phyloP scores from a whole-genome alignment of 805 yeast species.

The Candida maris region DNA sequence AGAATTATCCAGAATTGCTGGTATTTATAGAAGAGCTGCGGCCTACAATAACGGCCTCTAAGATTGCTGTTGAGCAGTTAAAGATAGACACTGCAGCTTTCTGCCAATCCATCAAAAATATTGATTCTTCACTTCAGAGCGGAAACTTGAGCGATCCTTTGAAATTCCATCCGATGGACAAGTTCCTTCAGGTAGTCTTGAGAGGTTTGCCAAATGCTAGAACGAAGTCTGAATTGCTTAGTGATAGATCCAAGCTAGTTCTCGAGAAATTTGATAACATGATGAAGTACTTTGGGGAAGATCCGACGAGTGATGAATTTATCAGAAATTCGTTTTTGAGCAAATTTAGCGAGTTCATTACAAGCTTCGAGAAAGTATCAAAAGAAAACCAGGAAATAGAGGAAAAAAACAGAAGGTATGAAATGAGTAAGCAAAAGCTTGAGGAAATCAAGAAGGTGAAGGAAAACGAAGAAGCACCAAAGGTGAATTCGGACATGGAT shows the following conservation, averaged over 20 bases:
- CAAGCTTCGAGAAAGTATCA: conserved; percentile 76
- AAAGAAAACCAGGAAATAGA: conserved; percentile 76
- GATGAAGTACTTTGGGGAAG: conserved; percentile 91
- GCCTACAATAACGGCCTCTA: conserved; percentile 57
- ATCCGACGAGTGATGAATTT: conserved; percentile 56
- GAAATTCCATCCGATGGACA: conserved; percentile 80
- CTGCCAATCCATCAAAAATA: conserved; percentile 58
- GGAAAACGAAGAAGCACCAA: conserved; percentile 37
- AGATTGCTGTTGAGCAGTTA: conserved; percentile 78
- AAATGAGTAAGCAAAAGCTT: conserved; percentile 64
- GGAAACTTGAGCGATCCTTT: conserved; percentile 84
- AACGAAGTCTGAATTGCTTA: conserved; percentile 60
- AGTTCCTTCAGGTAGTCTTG: conserved; percentile 54
- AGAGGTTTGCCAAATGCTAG: conserved; percentile 74
- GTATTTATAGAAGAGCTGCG: conserved; percentile 70
- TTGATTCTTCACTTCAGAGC: conserved; percentile 65
- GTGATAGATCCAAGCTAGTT: conserved; percentile 60
- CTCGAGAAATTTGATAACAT: conserved; percentile 62
- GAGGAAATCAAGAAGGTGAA: conserved; percentile 39
- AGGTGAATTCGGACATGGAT: conserved; percentile 62
- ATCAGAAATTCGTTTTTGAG: conserved; percentile 69
- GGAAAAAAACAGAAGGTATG: conserved; percentile 74
- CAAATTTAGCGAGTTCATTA: conserved; percentile 75
- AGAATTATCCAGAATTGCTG: conserved; percentile 74
- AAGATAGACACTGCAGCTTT: conserved; percentile 67